These are phyloP conservation scores for Penicillium paneum DNA, from an alignment of 2,329 filamentous ascomycete genomes.

Conservation along the genomic window DNA sequence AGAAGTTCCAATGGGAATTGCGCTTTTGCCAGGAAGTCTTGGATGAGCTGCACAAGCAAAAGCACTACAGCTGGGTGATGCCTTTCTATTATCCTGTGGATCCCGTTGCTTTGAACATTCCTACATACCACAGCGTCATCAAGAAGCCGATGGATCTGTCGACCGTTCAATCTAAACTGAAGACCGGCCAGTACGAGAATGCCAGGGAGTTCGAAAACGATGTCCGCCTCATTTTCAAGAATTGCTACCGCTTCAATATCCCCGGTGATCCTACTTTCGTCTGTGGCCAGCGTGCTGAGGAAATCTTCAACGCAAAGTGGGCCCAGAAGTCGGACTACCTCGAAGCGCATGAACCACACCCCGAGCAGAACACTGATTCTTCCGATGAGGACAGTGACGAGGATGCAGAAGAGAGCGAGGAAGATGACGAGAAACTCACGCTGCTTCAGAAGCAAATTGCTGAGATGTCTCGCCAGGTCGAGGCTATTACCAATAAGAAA, in stretches of 20 bases:
- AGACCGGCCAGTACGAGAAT: slow-evolving; percentile 72
- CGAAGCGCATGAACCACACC: slow-evolving; percentile 66
- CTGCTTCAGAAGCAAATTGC: slow-evolving; percentile 70
- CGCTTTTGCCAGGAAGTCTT: slow-evolving; percentile 85
- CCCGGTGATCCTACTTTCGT: slow-evolving; percentile 69
- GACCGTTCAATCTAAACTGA: slow-evolving; percentile 76
- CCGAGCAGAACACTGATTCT: slow-evolving; percentile 61
- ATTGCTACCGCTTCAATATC: slow-evolving; percentile 92
- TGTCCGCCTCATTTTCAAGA: slow-evolving; percentile 76
- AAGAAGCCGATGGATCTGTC: slow-evolving; percentile 95
- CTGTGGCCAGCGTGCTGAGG: slow-evolving; percentile 69
- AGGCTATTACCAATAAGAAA: slow-evolving; percentile 57
- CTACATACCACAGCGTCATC: slow-evolving; percentile 86
- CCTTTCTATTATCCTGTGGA: slow-evolving; percentile 85
- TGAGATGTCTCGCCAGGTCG: slow-evolving; percentile 66
- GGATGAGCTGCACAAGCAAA: slow-evolving; percentile 70
- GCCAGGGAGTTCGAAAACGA: slow-evolving; percentile 84
- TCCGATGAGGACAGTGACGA: slow-evolving; percentile 71
- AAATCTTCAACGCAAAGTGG: slow-evolving; percentile 73
- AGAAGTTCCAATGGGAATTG: slow-evolving; percentile 84
- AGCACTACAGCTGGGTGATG: slow-evolving; percentile 64
- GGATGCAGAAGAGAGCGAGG: slow-evolving; percentile 65
- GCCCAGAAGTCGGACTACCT: slow-evolving; percentile 77
- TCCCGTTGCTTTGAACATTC: slow-evolving; percentile 88
- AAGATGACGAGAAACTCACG: slow-evolving; percentile 61